A percentile compares a stretch with the other conserved stretches of the same genome.
Evolutionary conservation across 257 asterid species (phyloP).

Genomic region (Thymus quinquecostatus): DNA sequence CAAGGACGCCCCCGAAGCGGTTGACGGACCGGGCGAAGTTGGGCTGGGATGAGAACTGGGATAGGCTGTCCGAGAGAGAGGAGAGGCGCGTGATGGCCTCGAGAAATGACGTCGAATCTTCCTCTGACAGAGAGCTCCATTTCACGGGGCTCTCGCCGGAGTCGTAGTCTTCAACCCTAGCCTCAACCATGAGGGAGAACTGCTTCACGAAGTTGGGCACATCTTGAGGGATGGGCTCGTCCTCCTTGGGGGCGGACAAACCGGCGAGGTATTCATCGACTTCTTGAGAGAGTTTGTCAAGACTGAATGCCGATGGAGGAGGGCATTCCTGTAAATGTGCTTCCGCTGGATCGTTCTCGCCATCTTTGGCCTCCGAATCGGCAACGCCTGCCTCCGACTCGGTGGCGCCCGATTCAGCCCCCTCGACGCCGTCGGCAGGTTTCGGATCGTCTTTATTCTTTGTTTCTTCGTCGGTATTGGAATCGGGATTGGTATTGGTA

Average conservation of each 20-base stretch:
- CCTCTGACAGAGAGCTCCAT: conserved; percentile 53
- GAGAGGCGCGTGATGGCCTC: conserved; percentile 48
- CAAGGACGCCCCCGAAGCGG: conserved; percentile 62
- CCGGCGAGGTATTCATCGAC: conserved; percentile 59
- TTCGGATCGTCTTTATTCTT: background rate
- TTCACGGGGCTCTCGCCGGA: conserved; percentile 42
- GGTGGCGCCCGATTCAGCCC: background rate
- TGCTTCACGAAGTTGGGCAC: conserved; percentile 71
- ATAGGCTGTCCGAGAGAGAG: conserved; percentile 44
- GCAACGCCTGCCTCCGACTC: background rate
- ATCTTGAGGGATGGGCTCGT: conserved; percentile 43
- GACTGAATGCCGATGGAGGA: conserved; percentile 69
- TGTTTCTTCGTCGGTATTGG: background rate
- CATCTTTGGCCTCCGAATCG: conserved; percentile 25
- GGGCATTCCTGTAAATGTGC: conserved; percentile 32
- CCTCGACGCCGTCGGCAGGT: background rate
- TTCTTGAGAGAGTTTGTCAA: conserved; percentile 64
- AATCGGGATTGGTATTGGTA: no score
- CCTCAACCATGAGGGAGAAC: conserved; percentile 66
- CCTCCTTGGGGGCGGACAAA: conserved; percentile 28
- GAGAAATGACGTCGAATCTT: conserved; percentile 53
- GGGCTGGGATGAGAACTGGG: conserved; percentile 49
- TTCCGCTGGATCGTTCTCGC: conserved; percentile 13
- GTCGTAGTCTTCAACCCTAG: conserved; percentile 61
- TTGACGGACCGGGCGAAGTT: conserved; percentile 66